Evolutionary conservation across 345 rosid genomes (phyloP).

Genomic region (Euclidium syriacum): DNA sequence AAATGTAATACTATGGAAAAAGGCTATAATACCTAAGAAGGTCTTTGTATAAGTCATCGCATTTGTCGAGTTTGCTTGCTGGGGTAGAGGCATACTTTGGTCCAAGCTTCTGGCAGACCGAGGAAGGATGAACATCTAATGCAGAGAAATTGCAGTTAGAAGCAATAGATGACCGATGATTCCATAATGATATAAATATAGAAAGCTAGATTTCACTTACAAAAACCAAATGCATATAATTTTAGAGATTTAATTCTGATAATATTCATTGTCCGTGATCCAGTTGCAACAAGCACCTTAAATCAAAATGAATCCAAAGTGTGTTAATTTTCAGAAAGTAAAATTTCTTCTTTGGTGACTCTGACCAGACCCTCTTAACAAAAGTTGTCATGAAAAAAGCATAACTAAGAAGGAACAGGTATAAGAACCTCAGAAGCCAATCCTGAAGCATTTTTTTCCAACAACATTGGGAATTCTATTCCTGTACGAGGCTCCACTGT

Average conservation of each 20-base stretch:
- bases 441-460: slow-evolving; percentile 43
- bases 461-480: slow-evolving; percentile 64
- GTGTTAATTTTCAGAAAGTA: not conserved
- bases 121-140: slow-evolving; percentile 71
- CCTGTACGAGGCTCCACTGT: slow-evolving; percentile 77
- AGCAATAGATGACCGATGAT: not conserved
- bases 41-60: slow-evolving; percentile 61
- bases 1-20: not conserved
- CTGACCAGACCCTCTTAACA: not conserved
- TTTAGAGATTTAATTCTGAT: slow-evolving; percentile 71
- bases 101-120: slow-evolving; percentile 79
- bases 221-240: slow-evolving; percentile 89
- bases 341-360: not conserved
- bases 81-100: slow-evolving; percentile 65
- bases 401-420: not conserved
- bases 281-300: slow-evolving; percentile 96
- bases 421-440: slow-evolving; percentile 55
- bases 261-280: slow-evolving; percentile 80
- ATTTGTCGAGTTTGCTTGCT: slow-evolving; percentile 44
- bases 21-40: slow-evolving; percentile 59
- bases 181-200: not conserved
- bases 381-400: not conserved
- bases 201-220: slow-evolving; percentile 51
- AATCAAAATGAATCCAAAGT: slow-evolving; percentile 5
- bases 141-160: not conserved